Percentiles rank a stretch among this genome's conserved stretches.
Evolutionary conservation across 1,139 yeast genomes (phyloP).

Genomic region (Yamadazyma friedrichii): DNA sequence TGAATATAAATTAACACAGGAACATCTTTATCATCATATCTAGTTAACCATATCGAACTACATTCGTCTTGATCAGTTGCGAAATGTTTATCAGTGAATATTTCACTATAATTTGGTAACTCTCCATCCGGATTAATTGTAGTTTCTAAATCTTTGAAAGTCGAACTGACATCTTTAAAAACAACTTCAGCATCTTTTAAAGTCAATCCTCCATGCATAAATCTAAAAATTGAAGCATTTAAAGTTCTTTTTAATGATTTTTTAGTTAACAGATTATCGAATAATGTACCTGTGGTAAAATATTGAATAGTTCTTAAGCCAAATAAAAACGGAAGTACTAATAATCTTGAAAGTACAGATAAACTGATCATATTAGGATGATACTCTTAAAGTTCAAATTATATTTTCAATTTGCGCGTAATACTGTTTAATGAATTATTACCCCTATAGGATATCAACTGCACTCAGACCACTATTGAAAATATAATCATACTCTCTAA

Average conservation of each 20-base stretch:
- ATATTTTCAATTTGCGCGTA: no score
- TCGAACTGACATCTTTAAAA: not conserved
- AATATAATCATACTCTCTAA: no score
- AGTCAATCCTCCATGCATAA: conserved; percentile 4
- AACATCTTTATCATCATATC: not conserved
- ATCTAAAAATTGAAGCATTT: conserved; percentile 2
- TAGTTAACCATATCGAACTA: conserved; percentile 5
- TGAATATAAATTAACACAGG: conserved; percentile 25
- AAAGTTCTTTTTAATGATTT: conserved; percentile 4
- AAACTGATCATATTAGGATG: conserved; percentile 1
- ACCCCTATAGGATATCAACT: no score
- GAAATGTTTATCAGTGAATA: not conserved
- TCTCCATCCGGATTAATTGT: not conserved
- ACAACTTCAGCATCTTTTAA: conserved; percentile 1
- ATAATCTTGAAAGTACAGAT: not conserved
- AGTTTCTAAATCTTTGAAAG: not conserved
- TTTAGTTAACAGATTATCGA: conserved; percentile 5
- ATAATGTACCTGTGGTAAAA: conserved; percentile 9
- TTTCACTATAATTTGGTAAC: conserved; percentile 3
- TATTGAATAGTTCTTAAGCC: conserved; percentile 6
- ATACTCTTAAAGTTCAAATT: no score
- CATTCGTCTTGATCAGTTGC: not conserved
- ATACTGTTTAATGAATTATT: no score
- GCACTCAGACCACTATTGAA: no score
- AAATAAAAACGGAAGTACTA: conserved; percentile 2